Evolutionary conservation across 2,329 filamentous ascomycete genomes (phyloP).

Genomic region (Chaetomium sp.): DNA sequence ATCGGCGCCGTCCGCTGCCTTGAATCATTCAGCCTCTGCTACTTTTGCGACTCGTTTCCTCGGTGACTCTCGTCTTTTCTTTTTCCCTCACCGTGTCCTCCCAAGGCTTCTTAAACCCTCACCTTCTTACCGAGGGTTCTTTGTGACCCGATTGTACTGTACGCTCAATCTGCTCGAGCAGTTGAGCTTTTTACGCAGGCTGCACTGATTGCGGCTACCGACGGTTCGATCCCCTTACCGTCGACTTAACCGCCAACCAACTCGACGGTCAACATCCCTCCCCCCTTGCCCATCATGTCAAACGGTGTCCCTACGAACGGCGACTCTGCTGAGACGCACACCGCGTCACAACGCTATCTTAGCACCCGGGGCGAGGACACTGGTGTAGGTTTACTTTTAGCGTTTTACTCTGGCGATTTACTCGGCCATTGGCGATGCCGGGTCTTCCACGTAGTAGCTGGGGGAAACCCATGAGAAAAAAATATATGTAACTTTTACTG

Average conservation of each 20-base stretch:
- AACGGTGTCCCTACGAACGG: slow-evolving; percentile 34
- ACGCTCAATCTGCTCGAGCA: neutral
- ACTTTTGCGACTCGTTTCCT: neutral
- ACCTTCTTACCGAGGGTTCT: too few species aligned
- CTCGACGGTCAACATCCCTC: neutral
- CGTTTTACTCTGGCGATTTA: neutral
- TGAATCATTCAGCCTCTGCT: slow-evolving; percentile 1
- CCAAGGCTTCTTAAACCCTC: neutral
- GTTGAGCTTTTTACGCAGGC: neutral
- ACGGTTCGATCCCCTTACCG: neutral
- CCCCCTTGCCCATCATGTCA: slow-evolving; percentile 31
- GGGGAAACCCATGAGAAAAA: too few species aligned
- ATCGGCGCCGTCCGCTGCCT: slow-evolving; percentile 13
- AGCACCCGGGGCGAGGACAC: slow-evolving; percentile 46
- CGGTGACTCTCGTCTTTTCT: neutral
- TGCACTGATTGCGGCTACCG: too few species aligned
- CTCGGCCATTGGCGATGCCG: too few species aligned
- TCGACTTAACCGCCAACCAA: neutral
- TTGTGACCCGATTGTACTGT: too few species aligned
- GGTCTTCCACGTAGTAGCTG: too few species aligned
- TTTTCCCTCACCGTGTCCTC: slow-evolving; percentile 1
- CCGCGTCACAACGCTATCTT: slow-evolving; percentile 43
- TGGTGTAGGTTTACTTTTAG: slow-evolving; percentile 33
- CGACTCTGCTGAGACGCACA: slow-evolving; percentile 33
- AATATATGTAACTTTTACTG: slow-evolving; percentile 6